phyloP scores from a whole-genome alignment of 2,329 filamentous ascomycete genomes.

The Aureobasidium sp. region DNA sequence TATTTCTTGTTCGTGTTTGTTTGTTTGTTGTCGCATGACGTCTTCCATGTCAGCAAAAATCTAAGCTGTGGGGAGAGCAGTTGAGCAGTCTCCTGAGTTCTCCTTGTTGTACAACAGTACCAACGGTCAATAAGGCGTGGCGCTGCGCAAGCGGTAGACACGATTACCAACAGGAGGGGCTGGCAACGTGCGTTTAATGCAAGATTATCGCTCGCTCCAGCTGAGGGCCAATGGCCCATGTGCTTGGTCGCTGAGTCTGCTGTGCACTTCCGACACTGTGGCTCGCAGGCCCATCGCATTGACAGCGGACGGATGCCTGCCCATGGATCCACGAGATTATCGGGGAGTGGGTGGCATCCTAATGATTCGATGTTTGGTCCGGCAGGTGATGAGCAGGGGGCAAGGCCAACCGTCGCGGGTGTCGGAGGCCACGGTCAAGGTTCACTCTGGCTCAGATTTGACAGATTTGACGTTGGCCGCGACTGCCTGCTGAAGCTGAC shows the following conservation, averaged over 20 bases:
- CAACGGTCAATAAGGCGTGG: slow-evolving; percentile 12
- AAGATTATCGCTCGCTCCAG: slow-evolving; percentile 4
- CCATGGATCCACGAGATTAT: neutral
- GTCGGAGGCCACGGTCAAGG: neutral
- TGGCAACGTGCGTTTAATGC: slow-evolving; percentile 5
- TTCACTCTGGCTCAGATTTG: slow-evolving; percentile 4
- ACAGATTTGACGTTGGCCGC: slow-evolving; percentile 2
- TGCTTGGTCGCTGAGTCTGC: neutral
- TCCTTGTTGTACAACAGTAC: slow-evolving; percentile 5
- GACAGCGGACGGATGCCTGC: slow-evolving; percentile 9
- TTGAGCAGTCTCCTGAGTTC: neutral
- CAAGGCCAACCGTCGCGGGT: slow-evolving; percentile 11
- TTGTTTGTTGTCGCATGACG: slow-evolving; percentile 10
- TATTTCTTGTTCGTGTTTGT: neutral
- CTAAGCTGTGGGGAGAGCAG: neutral
- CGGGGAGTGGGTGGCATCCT: neutral
- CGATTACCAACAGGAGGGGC: slow-evolving; percentile 10
- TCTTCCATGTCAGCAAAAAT: neutral
- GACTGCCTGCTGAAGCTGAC: neutral
- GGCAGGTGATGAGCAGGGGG: slow-evolving; percentile 7
- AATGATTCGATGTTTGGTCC: slow-evolving; percentile 1
- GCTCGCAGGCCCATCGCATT: slow-evolving; percentile 6
- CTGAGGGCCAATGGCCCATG: neutral
- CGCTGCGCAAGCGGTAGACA: slow-evolving; percentile 7
- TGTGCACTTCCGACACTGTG: neutral